Percentiles rank a stretch among this genome's conserved stretches.
Evolutionary conservation across 2,329 filamentous ascomycete genomes (phyloP).

Genomic region (Fusarium kyushuense): DNA sequence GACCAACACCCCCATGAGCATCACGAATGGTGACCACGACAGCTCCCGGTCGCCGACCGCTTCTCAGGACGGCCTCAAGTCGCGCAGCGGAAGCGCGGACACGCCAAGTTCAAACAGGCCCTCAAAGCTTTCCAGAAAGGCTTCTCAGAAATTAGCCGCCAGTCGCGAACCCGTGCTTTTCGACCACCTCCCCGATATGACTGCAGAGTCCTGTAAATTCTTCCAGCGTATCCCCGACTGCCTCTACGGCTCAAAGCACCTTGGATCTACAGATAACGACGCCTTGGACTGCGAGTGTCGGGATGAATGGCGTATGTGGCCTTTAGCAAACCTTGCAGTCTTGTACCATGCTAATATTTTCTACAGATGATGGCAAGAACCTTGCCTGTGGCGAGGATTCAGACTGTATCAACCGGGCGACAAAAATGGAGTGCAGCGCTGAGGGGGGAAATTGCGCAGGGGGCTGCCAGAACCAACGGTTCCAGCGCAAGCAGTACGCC

Average conservation of each 20-base stretch:
- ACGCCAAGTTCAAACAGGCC: constrained; percentile 66
- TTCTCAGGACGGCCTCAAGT: constrained; percentile 61
- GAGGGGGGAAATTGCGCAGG: constrained; percentile 85
- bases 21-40: constrained; percentile 48
- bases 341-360: constrained; percentile 26
- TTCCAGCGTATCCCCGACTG: constrained; percentile 89
- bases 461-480: constrained; percentile 93
- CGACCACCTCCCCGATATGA: constrained; percentile 80
- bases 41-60: constrained; percentile 54
- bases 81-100: constrained; percentile 61
- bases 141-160: constrained; percentile 74
- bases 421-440: constrained; percentile 93
- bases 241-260: constrained; percentile 89
- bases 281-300: constrained; percentile 93
- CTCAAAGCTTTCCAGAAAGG: constrained; percentile 78
- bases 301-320: constrained; percentile 90
- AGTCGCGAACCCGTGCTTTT: constrained; percentile 75
- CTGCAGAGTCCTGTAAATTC: constrained; percentile 76
- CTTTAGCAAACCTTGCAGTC: not conserved
- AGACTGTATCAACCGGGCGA: constrained; percentile 97
- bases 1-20: constrained; percentile 55
- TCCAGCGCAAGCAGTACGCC: constrained; percentile 90
- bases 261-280: constrained; percentile 92
- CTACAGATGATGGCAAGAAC: constrained; percentile 73
- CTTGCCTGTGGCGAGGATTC: constrained; percentile 94